phyloP scores from a whole-genome alignment of 2,329 filamentous ascomycete species.

The Diplodia sapinea region DNA sequence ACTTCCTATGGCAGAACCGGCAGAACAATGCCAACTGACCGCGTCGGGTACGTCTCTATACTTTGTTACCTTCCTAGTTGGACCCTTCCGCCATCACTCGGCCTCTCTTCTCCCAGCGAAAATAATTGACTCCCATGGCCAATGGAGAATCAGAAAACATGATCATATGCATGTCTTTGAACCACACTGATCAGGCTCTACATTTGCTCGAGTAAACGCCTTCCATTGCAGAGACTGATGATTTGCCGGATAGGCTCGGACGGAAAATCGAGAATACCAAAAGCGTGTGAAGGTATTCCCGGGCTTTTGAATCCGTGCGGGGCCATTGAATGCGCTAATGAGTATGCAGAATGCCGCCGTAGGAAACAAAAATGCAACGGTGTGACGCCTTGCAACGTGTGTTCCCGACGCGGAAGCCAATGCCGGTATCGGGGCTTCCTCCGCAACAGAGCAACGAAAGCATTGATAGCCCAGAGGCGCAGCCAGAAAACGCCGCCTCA shows the following conservation, averaged over 20 bases:
- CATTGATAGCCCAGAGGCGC: neutral
- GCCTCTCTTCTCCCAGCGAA: too few relatives aligned
- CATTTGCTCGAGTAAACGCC: too few relatives aligned
- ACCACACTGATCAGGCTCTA: too few relatives aligned
- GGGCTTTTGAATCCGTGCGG: too few relatives aligned
- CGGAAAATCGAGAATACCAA: neutral
- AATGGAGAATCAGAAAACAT: too few relatives aligned
- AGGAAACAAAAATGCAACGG: constrained; percentile 29
- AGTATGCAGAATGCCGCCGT: constrained; percentile 12
- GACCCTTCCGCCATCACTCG: too few relatives aligned
- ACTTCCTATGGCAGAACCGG: neutral
- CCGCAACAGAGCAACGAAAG: constrained; percentile 12
- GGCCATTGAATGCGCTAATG: neutral
- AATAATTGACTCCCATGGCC: too few relatives aligned
- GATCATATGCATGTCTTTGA: too few relatives aligned
- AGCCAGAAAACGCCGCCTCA: neutral
- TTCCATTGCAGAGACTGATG: neutral
- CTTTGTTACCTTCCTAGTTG: too few relatives aligned
- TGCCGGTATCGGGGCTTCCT: constrained; percentile 15
- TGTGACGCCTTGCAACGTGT: constrained; percentile 21
- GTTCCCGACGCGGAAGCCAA: neutral
- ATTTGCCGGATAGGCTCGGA: neutral
- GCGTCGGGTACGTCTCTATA: too few relatives aligned
- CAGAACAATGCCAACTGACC: neutral
- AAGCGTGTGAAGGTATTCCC: constrained; percentile 19